These are phyloP conservation scores for Eremothecium sinecaudum DNA, from an alignment of 1,139 yeast genomes.

Conservation along the genomic window DNA sequence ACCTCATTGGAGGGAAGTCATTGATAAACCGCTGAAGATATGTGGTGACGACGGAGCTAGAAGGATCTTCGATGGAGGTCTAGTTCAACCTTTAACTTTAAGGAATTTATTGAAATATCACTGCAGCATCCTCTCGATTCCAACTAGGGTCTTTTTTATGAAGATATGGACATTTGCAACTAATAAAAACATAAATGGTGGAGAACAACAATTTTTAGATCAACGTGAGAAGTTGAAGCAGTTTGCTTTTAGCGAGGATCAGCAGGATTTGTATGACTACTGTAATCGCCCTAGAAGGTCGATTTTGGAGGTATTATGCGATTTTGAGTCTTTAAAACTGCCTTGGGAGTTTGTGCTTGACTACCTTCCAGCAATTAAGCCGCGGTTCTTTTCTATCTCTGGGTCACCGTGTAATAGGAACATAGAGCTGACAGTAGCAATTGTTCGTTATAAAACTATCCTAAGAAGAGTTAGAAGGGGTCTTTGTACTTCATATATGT, in stretches of 20 bases:
- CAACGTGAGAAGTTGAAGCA: slow-evolving; percentile 71
- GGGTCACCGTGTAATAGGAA: slow-evolving; percentile 40
- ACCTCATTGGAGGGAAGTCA: slow-evolving; percentile 55
- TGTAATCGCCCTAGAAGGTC: slow-evolving; percentile 89
- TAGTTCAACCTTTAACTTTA: slow-evolving; percentile 51
- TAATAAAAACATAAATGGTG: slow-evolving; percentile 29
- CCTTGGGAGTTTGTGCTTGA: slow-evolving; percentile 72
- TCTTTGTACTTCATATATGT: slow-evolving; percentile 72
- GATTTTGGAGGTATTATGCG: slow-evolving; percentile 70
- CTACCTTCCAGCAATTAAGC: slow-evolving; percentile 65
- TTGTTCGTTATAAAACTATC: slow-evolving; percentile 80
- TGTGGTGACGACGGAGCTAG: slow-evolving; percentile 23
- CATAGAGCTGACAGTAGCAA: slow-evolving; percentile 53
- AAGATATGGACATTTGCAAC: slow-evolving; percentile 63
- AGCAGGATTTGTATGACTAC: slow-evolving; percentile 76
- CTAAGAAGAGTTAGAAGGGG: slow-evolving; percentile 71
- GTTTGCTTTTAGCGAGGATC: slow-evolving; percentile 60
- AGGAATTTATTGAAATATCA: slow-evolving; percentile 69
- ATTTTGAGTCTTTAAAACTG: slow-evolving; percentile 61
- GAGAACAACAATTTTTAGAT: slow-evolving; percentile 35
- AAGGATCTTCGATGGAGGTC: slow-evolving; percentile 45
- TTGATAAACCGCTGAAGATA: slow-evolving; percentile 39
- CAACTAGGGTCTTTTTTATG: slow-evolving; percentile 72
- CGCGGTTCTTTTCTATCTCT: slow-evolving; percentile 78
- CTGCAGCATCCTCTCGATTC: slow-evolving; percentile 72